Evolutionary conservation across 345 rosid genomes (phyloP).

Genomic region (Fremontodendron californicum): DNA sequence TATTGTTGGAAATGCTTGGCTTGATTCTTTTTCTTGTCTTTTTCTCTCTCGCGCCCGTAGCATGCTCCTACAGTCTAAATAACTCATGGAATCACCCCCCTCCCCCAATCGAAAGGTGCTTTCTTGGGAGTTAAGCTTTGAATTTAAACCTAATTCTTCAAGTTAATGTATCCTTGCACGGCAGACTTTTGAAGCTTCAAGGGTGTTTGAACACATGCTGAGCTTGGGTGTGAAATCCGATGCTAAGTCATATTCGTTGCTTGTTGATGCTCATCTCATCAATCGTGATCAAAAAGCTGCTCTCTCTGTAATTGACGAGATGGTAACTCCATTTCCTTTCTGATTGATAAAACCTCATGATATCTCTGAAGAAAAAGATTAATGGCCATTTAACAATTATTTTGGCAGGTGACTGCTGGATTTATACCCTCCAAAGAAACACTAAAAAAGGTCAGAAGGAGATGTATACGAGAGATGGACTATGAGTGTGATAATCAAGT

Average conservation of each 20-base stretch:
- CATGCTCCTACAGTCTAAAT: background rate
- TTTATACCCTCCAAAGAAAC: conserved; percentile 74
- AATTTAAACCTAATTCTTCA: background rate
- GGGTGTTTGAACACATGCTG: conserved; percentile 74
- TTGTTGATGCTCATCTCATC: conserved; percentile 86
- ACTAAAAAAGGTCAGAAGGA: conserved; percentile 73
- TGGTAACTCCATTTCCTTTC: conserved; percentile 47
- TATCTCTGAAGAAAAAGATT: background rate
- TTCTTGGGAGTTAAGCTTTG: conserved; percentile 4
- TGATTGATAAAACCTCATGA: background rate
- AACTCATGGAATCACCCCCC: background rate
- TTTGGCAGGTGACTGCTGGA: conserved; percentile 64
- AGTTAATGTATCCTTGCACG: conserved; percentile 14
- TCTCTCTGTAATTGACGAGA: conserved; percentile 54
- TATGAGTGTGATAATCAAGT: conserved; percentile 57
- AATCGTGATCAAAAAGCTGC: conserved; percentile 84
- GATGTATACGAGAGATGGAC: conserved; percentile 81
- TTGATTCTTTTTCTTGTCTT: background rate
- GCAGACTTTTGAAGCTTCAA: conserved; percentile 85
- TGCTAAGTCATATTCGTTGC: conserved; percentile 66
- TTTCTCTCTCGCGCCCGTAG: background rate
- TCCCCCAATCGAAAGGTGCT: background rate
- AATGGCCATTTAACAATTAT: conserved; percentile 9
- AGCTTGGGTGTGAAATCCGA: conserved; percentile 81
- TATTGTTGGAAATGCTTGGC: background rate